Evolutionary conservation across 441 rosid species (phyloP).

Genomic region (Pelargonium cotyledonis): DNA sequence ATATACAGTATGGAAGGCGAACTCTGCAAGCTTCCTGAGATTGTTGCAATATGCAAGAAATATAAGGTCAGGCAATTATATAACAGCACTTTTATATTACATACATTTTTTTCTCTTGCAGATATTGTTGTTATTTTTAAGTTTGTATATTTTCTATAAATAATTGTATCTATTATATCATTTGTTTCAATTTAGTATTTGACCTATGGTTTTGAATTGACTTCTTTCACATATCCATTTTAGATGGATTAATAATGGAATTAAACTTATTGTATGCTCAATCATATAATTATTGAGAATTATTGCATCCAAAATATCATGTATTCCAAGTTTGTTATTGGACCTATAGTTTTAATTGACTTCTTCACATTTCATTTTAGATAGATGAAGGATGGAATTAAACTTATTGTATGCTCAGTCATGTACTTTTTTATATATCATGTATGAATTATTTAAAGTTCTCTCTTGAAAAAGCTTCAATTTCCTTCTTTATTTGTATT

Average conservation of each 20-base stretch:
- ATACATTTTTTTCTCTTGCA: too few relatives aligned
- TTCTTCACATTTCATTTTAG: neutral
- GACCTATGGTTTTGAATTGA: too few relatives aligned
- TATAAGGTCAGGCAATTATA: constrained; percentile 51
- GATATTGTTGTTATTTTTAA: too few relatives aligned
- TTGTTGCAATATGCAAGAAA: constrained; percentile 72
- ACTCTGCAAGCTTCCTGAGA: constrained; percentile 73
- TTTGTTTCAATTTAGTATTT: neutral
- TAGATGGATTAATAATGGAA: neutral
- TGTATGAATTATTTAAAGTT: neutral
- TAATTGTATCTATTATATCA: neutral
- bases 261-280: neutral
- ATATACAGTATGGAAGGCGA: constrained; percentile 95
- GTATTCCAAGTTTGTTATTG: neutral
- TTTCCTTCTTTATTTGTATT: too few relatives aligned
- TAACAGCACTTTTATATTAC: neutral
- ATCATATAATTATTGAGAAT: neutral
- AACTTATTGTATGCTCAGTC: neutral
- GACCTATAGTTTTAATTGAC: too few relatives aligned
- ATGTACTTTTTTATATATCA: neutral
- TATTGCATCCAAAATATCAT: neutral
- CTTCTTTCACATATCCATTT: neutral
- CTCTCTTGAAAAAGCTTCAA: neutral
- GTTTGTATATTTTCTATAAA: too few relatives aligned
- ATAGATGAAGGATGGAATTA: neutral